Evolutionary conservation across 345 rosid genomes (phyloP), one percentile per base, ranked within the genome.

Genomic region (Raphanus sativus): DNA sequence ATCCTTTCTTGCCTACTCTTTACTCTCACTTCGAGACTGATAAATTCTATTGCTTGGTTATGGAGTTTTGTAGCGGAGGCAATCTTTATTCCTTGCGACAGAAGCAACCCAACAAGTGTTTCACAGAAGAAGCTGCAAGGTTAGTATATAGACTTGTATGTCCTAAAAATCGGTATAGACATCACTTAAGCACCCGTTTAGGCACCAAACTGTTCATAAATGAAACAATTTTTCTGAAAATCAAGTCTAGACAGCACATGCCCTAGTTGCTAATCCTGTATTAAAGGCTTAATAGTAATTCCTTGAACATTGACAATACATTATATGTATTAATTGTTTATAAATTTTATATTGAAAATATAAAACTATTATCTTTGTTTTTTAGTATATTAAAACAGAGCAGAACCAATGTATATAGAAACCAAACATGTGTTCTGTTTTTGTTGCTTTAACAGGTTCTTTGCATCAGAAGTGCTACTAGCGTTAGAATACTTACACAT

Each of bases 41-140:
- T 3, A 75, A 88, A 79, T 93, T 91, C 89, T 88, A 84, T 48
- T 93, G 97, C 74, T 77, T 93, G 78, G 65, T 93, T 8, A 87
- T 93, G 8, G 97, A 93, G 83, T 88, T 91, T 69, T 93, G 97
- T 69, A 89, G 97, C 64, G 97, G 98, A 15, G 95, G 93, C 3
- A 93, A 93, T 80, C 95, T 91, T 50, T 93, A 93, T 62, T 89
- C 87, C 26, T 89, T 87, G 86, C 85, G 97, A 8, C 95, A 87
- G 65, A 85, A 83, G 28, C 95, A 86, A 60, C 89, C 91, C 0
- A 80, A 80, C 55, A 87, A 78, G 17, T 93, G 94, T 26, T 93
- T 93, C 75, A 65, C 84, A 0, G 95, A 93, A 61, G 58, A 88
- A 0, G 93, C 92, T 0, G 95, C 87, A 73, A 86, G 91, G 97